A percentile compares a stretch with the other conserved stretches of the same genome.
Evolutionary conservation across 1,284 basidiomycete genomes (phyloP).

Genomic region (Puccinia hordei): DNA sequence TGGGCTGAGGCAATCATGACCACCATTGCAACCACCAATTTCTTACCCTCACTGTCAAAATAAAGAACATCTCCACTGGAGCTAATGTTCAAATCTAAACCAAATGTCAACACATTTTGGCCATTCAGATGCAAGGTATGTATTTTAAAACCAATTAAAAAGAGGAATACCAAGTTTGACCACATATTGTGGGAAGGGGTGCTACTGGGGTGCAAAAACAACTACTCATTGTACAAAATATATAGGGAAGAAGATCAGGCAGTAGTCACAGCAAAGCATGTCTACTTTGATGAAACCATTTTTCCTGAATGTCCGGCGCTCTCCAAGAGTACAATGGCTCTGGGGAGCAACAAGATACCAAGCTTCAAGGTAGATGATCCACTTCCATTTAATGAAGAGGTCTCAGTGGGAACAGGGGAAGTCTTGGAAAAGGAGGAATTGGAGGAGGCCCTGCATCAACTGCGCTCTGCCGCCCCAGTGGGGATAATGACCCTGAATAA

Average conservation of each 20-base stretch:
- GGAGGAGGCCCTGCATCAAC: too few relatives aligned
- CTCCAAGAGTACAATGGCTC: neutral
- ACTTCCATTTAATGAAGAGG: too few relatives aligned
- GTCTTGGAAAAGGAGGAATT: too few relatives aligned
- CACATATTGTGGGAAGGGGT: neutral
- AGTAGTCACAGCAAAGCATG: too few relatives aligned
- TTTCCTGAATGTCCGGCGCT: neutral
- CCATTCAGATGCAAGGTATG: neutral
- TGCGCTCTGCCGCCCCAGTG: too few relatives aligned
- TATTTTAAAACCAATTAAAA: too few relatives aligned
- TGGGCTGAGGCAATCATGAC: too few relatives aligned
- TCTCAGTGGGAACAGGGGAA: too few relatives aligned
- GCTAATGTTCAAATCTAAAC: neutral
- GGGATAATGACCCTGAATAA: too few relatives aligned
- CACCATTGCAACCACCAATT: neutral
- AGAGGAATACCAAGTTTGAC: too few relatives aligned
- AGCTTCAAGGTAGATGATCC: neutral
- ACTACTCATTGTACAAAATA: too few relatives aligned
- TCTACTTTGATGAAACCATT: neutral
- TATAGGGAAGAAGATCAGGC: too few relatives aligned
- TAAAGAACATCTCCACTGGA: neutral
- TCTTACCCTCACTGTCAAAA: neutral
- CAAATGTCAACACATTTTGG: neutral
- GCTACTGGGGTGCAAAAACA: neutral
- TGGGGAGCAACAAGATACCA: neutral